phyloP scores from a whole-genome alignment of 176 grass and related monocot species.

The Triticum timopheevii region DNA sequence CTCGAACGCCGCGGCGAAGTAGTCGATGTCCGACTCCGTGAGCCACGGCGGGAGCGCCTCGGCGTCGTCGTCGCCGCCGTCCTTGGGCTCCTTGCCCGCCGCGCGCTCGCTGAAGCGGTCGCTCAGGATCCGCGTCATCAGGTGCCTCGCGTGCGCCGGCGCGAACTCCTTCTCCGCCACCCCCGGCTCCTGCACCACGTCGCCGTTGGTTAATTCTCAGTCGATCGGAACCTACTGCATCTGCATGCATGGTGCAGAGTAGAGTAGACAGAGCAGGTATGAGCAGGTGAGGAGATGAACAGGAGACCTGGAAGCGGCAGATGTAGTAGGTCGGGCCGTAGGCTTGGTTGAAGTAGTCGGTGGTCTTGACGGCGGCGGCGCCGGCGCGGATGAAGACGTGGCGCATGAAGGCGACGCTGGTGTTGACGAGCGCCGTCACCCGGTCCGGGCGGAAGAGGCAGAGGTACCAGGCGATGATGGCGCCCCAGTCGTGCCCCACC shows the following conservation, averaged over 20 bases:
- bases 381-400: conserved; percentile 30
- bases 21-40: conserved; percentile 36
- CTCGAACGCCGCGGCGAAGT: conserved; percentile 46
- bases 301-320: conserved; percentile 60
- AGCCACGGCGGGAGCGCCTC: conserved; percentile 29
- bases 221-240: too few species aligned
- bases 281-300: not conserved
- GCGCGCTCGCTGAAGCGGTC: conserved; percentile 3
- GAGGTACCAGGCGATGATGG: conserved; percentile 66
- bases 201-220: too few species aligned
- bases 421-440: conserved; percentile 66
- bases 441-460: conserved; percentile 73
- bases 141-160: conserved; percentile 17
- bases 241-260: too few species aligned
- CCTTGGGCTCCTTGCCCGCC: not conserved
- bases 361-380: conserved; percentile 26
- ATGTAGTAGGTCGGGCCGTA: conserved; percentile 76
- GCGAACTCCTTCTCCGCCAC: conserved; percentile 35
- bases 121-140: conserved; percentile 16
- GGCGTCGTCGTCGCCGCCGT: not conserved
- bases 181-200: conserved; percentile 32
- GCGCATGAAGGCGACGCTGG: conserved; percentile 64
- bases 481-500: conserved; percentile 82
- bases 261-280: too few species aligned
- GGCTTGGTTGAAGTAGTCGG: conserved; percentile 34